Conservation (phyloP, 495 filamentous ascomycete species). For the Durotheca rogersii region DNA sequence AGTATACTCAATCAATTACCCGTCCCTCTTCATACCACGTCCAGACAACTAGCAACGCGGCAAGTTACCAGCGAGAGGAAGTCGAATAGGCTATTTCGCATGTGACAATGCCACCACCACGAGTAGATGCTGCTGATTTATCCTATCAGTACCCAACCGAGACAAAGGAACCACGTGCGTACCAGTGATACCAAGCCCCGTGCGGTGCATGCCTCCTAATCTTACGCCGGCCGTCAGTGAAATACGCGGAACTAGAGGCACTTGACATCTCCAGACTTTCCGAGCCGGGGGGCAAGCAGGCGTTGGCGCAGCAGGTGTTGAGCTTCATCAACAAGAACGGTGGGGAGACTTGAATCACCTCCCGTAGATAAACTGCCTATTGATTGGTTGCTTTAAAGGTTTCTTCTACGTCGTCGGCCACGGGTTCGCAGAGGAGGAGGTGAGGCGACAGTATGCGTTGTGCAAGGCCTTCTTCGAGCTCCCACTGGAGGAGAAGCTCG, state of each 20-base stretch:
- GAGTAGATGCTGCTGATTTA: neutral
- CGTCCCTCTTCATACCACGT: too few species aligned
- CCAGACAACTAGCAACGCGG: neutral
- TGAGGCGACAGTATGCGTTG: constrained; percentile 58
- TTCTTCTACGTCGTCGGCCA: constrained; percentile 61
- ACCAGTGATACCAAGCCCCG: neutral
- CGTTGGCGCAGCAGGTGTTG: constrained; percentile 53
- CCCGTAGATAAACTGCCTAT: neutral
- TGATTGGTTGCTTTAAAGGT: constrained; percentile 16
- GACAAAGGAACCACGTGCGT: constrained; percentile 20
- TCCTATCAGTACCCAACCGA: constrained; percentile 21
- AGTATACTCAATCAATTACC: too few species aligned
- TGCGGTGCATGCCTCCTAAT: neutral
- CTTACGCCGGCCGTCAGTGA: constrained; percentile 23
- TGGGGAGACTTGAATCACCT: neutral
- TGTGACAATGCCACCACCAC: constrained; percentile 8
- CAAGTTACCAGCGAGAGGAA: neutral
- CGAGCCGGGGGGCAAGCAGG: constrained; percentile 52
- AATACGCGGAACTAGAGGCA: constrained; percentile 43
- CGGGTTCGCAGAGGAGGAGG: constrained; percentile 56
- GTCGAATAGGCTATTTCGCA: neutral
- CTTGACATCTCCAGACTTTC: constrained; percentile 54
- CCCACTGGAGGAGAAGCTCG: constrained; percentile 55
- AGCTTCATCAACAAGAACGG: constrained; percentile 38
- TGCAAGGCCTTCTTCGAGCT: constrained; percentile 56